Base-by-base conservation (phyloP, 352 stramenopile species). In the Phytophthora vignae region DNA sequence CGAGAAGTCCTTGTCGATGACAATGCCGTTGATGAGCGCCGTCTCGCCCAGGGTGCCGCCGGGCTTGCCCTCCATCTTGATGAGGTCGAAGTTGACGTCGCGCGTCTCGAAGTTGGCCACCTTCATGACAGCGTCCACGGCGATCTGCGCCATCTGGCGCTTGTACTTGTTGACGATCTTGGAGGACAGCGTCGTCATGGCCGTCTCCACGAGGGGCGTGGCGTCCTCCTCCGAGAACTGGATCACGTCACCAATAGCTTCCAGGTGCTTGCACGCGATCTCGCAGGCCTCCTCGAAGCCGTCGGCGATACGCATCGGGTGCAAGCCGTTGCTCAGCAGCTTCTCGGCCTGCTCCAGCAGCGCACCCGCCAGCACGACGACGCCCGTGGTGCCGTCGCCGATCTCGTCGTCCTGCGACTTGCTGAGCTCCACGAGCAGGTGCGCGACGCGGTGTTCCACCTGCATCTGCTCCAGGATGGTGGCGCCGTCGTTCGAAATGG, bases 31-130 rank as follows among this genome's bases (percentile, higher is more conserved):
- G 71, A 99, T 99, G 55, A 99, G 88, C 73, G 98, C 88, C 27
- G 98, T 99, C 60, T 99, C 98, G 66, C 99, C 96, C 2, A 99
- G 80, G 31, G 94, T 98, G 10, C 98, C 98, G 33, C 98, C 98
- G 0, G 97, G 86, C 83, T 99, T 99, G 65, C 97, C 98, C 76
- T 99, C 97, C 74, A 99, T 86, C 86, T 99, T 99, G 86, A 99
- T 99, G 84, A 99, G 93, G 62, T 99, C 98, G 76, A 99, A 99
- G 87, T 99, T 99, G 42, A 99, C 98, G 81, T 99, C 98, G 27
- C 98, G 90, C 33, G 97, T 97, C 74, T 99, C 98, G 60, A 99
- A 90, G 88, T 99, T 98, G 25, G 98, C 97, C 14, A 99, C 98
- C 59, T 97, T 95, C 52, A 99, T 87, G 25, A 99, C 98, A 6